Percentiles rank a stretch among this genome's conserved stretches.
Evolutionary conservation across 306 rosid genomes (phyloP).

Genomic region (Rosa persica): DNA sequence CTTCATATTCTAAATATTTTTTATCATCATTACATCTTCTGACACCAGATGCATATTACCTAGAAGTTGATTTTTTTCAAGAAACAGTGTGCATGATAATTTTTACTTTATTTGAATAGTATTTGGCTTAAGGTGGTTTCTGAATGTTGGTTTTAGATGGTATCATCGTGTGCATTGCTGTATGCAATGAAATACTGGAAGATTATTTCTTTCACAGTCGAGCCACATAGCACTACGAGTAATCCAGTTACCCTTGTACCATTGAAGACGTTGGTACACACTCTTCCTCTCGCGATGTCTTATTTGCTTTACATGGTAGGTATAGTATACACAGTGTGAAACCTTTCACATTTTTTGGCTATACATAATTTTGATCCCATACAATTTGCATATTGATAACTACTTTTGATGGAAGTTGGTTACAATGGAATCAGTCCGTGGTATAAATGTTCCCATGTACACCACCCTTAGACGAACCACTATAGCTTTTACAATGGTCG

Average conservation of each 20-base stretch:
- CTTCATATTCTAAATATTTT: not conserved
- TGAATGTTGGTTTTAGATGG: slow-evolving; percentile 37
- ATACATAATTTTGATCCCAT: not conserved
- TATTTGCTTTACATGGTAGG: slow-evolving; percentile 68
- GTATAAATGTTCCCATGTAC: slow-evolving; percentile 70
- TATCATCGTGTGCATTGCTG: slow-evolving; percentile 49
- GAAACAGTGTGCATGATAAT: not conserved
- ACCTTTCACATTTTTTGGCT: not conserved
- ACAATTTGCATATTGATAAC: slow-evolving; percentile 9
- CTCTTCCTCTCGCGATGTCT: slow-evolving; percentile 62
- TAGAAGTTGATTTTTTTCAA: not conserved
- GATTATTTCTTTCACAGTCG: slow-evolving; percentile 61
- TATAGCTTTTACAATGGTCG: slow-evolving; percentile 63
- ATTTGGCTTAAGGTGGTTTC: not conserved
- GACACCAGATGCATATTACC: not conserved
- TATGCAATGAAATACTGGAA: slow-evolving; percentile 48
- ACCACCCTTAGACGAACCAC: slow-evolving; percentile 72
- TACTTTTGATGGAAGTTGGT: slow-evolving; percentile 49
- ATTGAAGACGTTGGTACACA: slow-evolving; percentile 40
- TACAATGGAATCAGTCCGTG: slow-evolving; percentile 76
- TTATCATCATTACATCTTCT: not conserved
- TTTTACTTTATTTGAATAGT: not conserved
- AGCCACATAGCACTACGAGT: slow-evolving; percentile 33
- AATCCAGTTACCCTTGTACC: slow-evolving; percentile 48
- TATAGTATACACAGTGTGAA: not conserved